These are phyloP conservation scores for Isabelozyma heimii DNA, from an alignment of 805 yeast genomes.

Conservation along the genomic window DNA sequence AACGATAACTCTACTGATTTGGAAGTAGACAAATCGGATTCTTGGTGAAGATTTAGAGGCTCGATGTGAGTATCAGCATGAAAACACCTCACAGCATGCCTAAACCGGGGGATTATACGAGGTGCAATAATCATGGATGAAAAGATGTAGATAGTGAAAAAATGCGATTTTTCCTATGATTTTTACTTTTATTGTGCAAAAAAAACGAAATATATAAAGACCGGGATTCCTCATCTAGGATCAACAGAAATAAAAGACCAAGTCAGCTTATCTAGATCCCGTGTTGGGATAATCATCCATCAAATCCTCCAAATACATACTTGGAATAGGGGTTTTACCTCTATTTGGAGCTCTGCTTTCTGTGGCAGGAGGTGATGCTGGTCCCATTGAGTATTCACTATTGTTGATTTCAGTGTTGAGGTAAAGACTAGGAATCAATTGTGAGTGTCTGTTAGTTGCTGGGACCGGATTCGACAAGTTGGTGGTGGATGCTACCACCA, in stretches of 20 bases:
- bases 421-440: conserved; percentile 35
- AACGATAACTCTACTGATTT: background rate
- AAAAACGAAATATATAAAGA: no score
- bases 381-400: conserved; percentile 25
- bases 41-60: background rate
- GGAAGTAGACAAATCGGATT: background rate
- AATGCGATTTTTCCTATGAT: background rate
- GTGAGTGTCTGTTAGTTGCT: conserved; percentile 26
- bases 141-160: background rate
- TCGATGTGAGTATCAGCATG: background rate
- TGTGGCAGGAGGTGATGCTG: conserved; percentile 2
- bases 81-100: background rate
- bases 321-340: conserved; percentile 38
- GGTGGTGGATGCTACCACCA: conserved; percentile 13
- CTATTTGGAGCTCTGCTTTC: conserved; percentile 5
- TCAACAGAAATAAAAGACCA: no score
- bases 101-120: background rate
- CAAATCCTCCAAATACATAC: conserved; percentile 50
- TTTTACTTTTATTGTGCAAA: no score
- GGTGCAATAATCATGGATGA: background rate
- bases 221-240: no score
- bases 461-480: conserved; percentile 17
- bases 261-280: no score
- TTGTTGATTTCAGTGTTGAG: conserved; percentile 34
- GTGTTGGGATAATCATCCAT: conserved; percentile 30